Percentiles rank a stretch among this genome's conserved stretches.
phyloP scores from a whole-genome alignment of 306 rosid genomes.

The Ziziphus jujuba region DNA sequence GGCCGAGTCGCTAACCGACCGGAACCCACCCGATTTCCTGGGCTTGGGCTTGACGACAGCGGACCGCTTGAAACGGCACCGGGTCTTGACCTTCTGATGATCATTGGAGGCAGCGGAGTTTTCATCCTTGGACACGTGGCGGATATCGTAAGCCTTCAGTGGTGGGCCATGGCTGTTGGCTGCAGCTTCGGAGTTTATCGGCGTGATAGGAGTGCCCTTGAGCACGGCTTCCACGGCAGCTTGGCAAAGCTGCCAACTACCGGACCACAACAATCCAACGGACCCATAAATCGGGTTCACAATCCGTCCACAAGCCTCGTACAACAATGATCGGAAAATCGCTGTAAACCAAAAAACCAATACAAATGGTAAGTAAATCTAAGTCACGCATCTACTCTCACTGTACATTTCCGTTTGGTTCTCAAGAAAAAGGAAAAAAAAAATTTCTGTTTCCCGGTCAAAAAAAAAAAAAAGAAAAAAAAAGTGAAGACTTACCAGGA shows the following conservation, averaged over 20 bases:
- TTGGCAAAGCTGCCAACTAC: slow-evolving; percentile 96
- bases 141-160: slow-evolving; percentile 81
- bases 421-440: neutral
- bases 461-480: no score
- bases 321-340: slow-evolving; percentile 78
- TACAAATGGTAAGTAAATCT: neutral
- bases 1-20: slow-evolving; percentile 15
- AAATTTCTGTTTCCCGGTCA: neutral
- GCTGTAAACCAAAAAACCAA: slow-evolving; percentile 31
- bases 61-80: slow-evolving; percentile 61
- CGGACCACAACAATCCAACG: slow-evolving; percentile 94
- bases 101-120: slow-evolving; percentile 65
- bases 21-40: slow-evolving; percentile 24
- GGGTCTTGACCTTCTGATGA: slow-evolving; percentile 49
- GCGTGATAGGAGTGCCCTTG: slow-evolving; percentile 77
- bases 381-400: neutral
- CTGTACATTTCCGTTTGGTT: slow-evolving; percentile 3
- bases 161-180: slow-evolving; percentile 77
- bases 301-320: slow-evolving; percentile 94
- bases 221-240: slow-evolving; percentile 90
- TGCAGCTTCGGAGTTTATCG: slow-evolving; percentile 80
- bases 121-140: slow-evolving; percentile 88
- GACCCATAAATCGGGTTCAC: slow-evolving; percentile 96
- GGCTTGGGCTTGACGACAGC: slow-evolving; percentile 43
- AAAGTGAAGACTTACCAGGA: slow-evolving; percentile 50